These are phyloP conservation scores for Brettanomyces custersianus DNA, from an alignment of 805 yeast genomes.

Conservation along the genomic window DNA sequence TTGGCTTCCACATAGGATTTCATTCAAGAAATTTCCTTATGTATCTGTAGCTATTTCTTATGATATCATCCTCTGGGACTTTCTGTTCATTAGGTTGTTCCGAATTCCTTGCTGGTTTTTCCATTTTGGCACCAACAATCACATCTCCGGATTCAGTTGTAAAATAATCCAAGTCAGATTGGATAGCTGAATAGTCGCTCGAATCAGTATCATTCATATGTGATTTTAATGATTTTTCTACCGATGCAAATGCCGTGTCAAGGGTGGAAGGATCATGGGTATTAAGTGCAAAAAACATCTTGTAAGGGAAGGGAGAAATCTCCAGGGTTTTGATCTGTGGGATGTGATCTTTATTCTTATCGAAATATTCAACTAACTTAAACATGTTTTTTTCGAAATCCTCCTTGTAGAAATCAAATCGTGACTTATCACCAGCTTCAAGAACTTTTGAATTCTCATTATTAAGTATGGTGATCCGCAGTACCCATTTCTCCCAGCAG, in stretches of 20 bases:
- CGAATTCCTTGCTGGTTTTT: no score
- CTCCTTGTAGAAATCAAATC: constrained; percentile 20
- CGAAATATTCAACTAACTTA: constrained; percentile 43
- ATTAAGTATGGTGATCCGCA: constrained; percentile 37
- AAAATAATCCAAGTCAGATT: background rate
- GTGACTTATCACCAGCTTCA: constrained; percentile 1
- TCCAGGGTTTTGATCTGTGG: constrained; percentile 69
- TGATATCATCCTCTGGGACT: constrained; percentile 22
- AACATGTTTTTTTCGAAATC: constrained; percentile 34
- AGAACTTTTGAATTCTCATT: constrained; percentile 7
- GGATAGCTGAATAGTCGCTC: background rate
- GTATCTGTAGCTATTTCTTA: constrained; percentile 26
- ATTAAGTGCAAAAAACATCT: constrained; percentile 23
- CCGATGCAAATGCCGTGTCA: constrained; percentile 15
- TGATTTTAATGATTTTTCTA: constrained; percentile 6
- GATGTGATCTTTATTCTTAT: constrained; percentile 52
- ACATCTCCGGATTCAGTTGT: constrained; percentile 20
- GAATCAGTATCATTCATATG: constrained; percentile 3
- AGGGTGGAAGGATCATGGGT: constrained; percentile 19
- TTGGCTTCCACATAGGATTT: background rate
- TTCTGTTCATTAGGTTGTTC: background rate
- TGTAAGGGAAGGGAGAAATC: constrained; percentile 54
- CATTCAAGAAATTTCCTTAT: constrained; percentile 30
- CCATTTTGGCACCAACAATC: constrained; percentile 10
- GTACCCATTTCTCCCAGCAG: constrained; percentile 67